Percentiles rank a stretch among this genome's conserved stretches.
Evolutionary conservation across 257 asterid species (phyloP).

Genomic region (Fraxinus anomala): DNA sequence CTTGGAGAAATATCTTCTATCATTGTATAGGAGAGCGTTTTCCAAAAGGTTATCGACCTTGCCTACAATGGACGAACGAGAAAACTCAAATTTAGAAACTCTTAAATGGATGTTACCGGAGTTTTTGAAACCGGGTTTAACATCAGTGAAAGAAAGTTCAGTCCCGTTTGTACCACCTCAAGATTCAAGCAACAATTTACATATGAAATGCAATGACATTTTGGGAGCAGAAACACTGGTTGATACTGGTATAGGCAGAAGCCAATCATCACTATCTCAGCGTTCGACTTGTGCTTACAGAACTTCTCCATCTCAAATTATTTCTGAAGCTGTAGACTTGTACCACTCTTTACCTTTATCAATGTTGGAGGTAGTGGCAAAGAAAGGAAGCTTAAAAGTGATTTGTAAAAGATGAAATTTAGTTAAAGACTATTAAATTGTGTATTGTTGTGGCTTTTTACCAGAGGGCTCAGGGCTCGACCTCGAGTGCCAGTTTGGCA

Average conservation of each 20-base stretch:
- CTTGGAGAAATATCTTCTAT: constrained; percentile 78
- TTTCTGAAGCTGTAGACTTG: constrained; percentile 51
- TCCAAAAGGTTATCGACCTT: constrained; percentile 40
- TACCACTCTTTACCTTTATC: constrained; percentile 82
- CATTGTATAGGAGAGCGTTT: constrained; percentile 59
- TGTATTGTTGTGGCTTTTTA: constrained; percentile 20
- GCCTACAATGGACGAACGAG: constrained; percentile 31
- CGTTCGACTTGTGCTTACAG: constrained; percentile 62
- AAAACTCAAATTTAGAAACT: constrained; percentile 25
- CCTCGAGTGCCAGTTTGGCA: constrained; percentile 35
- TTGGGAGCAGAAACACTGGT: constrained; percentile 46
- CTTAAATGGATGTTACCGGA: constrained; percentile 23
- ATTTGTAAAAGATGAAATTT: neutral
- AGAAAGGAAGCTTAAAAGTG: neutral
- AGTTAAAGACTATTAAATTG: neutral
- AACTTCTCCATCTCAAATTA: constrained; percentile 42
- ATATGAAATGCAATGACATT: constrained; percentile 31
- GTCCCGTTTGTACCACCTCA: constrained; percentile 23
- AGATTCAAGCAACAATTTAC: constrained; percentile 23
- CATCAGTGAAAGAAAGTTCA: constrained; percentile 31
- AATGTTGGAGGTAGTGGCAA: constrained; percentile 75
- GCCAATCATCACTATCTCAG: constrained; percentile 83
- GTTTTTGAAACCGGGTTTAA: constrained; percentile 29
- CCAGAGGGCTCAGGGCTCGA: constrained; percentile 49
- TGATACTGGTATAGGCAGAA: constrained; percentile 58